Conservation (phyloP, 1,284 basidiomycete genomes). For the Peniophora sp. region DNA sequence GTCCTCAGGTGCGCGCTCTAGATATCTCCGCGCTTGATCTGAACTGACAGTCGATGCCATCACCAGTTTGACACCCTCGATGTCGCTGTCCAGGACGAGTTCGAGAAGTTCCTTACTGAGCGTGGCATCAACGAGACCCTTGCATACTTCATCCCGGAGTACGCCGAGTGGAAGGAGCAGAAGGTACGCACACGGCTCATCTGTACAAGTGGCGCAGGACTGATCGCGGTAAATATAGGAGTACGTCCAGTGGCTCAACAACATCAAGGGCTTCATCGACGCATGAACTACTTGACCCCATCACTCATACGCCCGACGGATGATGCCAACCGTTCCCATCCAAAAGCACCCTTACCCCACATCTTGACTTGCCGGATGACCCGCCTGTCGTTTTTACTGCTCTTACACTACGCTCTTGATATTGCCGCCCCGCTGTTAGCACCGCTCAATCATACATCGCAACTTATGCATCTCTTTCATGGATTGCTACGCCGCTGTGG, state of each 20-base stretch:
- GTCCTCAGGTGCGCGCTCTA: conserved; percentile 63
- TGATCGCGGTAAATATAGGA: conserved; percentile 44
- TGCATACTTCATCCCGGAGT: conserved; percentile 79
- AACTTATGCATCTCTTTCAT: no score
- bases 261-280: conserved; percentile 82
- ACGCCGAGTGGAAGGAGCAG: conserved; percentile 86
- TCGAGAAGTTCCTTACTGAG: conserved; percentile 78
- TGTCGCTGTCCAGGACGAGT: conserved; percentile 77
- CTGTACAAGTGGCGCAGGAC: conserved; percentile 1
- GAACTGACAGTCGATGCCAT: conserved; percentile 1
- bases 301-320: not conserved
- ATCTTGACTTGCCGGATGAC: no score
- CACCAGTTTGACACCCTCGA: conserved; percentile 86
- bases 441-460: no score
- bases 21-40: not conserved
- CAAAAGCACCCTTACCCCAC: no score
- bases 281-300: conserved; percentile 26
- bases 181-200: conserved; percentile 39
- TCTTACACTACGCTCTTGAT: no score
- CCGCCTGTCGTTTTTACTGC: no score
- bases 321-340: no score
- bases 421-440: no score
- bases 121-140: conserved; percentile 81
- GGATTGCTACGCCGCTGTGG: no score
- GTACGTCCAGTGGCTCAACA: conserved; percentile 85